Evolutionary conservation across 2,329 filamentous ascomycete species (phyloP), one percentile per base, ranked within the genome.

Genomic region (Pseudogymnoascus sp.): DNA sequence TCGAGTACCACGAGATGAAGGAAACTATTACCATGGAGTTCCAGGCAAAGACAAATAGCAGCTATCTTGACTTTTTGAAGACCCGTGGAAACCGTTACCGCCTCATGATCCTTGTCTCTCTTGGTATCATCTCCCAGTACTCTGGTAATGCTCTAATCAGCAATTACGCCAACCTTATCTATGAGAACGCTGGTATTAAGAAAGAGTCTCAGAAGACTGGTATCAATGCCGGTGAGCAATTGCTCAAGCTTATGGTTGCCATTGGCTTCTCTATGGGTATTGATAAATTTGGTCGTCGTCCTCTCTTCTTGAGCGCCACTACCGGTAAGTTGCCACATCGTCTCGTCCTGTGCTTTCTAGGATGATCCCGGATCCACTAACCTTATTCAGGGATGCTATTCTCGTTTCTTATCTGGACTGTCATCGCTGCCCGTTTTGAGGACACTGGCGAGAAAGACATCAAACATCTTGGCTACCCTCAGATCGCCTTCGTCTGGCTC

Each of bases 41-140:
- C 42, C 67, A 69, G 73, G 77, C 26, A 81, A 79, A 61, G 79
- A 77, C 67, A 62, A 74, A 76, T 7, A 82, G 80, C 57, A 80
- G 76, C 65, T 89, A 86, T 72, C 66, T 81, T 14, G 84, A 87
- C 70, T 67, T 69, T 63, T 8, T 70, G 21, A 65, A 66, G 21
- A 88, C 86, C 26, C 80, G 77, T 69, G 85, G 86, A 29, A 88
- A 89, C 77, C 79, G 84, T 62, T 85, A 85, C 77, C 79, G 86
- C 10, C 76, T 89, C 51, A 78, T 81, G 59, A 82, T 89, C 63
- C 77, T 87, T 45, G 73, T 87, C 45, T 86, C 83, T 0, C 78
- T 89, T 16, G 86, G 85, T 69, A 75, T 88, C 68, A 86, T 88
- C 70, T 87, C 84, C 1, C 86, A 89, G 73, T 88, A 86, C 75